A percentile compares a stretch with the other conserved stretches of the same genome.
Evolutionary conservation across 129 eudicot species (phyloP).

Genomic region (Flaveria robusta): DNA sequence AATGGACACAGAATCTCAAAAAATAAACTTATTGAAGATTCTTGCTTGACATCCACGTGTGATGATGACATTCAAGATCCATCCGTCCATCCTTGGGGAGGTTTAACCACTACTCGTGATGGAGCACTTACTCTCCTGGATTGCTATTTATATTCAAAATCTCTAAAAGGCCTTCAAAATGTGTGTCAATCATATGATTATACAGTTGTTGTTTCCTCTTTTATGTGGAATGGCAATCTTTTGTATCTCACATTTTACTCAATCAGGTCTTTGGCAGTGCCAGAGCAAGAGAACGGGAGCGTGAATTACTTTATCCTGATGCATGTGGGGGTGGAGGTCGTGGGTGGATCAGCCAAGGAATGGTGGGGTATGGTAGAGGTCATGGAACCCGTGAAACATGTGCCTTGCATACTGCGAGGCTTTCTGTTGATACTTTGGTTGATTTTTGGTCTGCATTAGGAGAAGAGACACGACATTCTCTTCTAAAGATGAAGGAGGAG

Average conservation of each 20-base stretch:
- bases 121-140: slow-evolving; percentile 86
- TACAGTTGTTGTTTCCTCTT: slow-evolving; percentile 5
- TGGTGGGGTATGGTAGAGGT: slow-evolving; percentile 83
- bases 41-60: slow-evolving; percentile 42
- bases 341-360: slow-evolving; percentile 93
- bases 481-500: slow-evolving; percentile 90
- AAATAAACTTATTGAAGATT: slow-evolving; percentile 46
- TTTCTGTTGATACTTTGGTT: slow-evolving; percentile 86
- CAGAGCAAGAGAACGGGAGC: slow-evolving; percentile 86
- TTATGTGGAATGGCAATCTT: neutral
- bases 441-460: slow-evolving; percentile 97
- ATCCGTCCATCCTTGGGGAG: slow-evolving; percentile 99
- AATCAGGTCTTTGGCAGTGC: slow-evolving; percentile 90
- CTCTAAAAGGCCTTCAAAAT: slow-evolving; percentile 86
- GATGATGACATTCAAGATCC: slow-evolving; percentile 86
- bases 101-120: slow-evolving; percentile 77
- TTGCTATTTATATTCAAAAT: slow-evolving; percentile 79
- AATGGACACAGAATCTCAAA: slow-evolving; percentile 39
- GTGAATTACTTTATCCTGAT: slow-evolving; percentile 88
- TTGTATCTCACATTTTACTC: slow-evolving; percentile 23
- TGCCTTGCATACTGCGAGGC: slow-evolving; percentile 91
- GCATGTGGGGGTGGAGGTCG: slow-evolving; percentile 97
- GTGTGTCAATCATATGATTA: slow-evolving; percentile 38
- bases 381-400: slow-evolving; percentile 96
- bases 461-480: slow-evolving; percentile 83